These are phyloP conservation scores for Carex littledalei DNA, from an alignment of 176 grass and related monocot species.

Conservation along the genomic window DNA sequence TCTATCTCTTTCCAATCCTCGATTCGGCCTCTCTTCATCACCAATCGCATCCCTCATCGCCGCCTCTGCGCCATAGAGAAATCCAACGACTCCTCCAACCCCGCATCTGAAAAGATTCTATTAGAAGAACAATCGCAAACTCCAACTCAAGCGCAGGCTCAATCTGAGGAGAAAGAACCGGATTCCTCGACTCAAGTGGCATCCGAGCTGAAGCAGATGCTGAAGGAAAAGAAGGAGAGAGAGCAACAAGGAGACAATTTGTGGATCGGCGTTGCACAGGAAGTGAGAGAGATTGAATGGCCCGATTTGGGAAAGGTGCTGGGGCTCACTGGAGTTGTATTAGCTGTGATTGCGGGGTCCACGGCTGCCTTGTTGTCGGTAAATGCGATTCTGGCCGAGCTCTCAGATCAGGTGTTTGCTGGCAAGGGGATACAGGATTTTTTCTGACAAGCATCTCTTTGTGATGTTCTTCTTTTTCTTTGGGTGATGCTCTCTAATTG, in stretches of 20 bases:
- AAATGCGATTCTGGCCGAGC: constrained; percentile 71
- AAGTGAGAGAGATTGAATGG: constrained; percentile 77
- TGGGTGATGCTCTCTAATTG: neutral
- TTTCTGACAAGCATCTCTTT: neutral
- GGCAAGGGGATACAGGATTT: neutral
- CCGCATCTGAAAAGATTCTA: neutral
- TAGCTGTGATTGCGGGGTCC: constrained; percentile 78
- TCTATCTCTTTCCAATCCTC: neutral
- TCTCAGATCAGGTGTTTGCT: constrained; percentile 33
- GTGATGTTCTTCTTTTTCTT: neutral
- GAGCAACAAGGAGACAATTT: constrained; percentile 28
- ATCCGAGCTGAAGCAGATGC: constrained; percentile 75
- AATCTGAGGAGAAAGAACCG: neutral
- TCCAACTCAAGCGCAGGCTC: neutral
- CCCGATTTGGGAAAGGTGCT: constrained; percentile 66
- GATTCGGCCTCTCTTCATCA: neutral
- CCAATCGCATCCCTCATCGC: neutral
- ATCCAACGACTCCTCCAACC: neutral
- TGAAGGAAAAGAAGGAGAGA: constrained; percentile 44
- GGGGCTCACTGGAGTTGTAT: constrained; percentile 75
- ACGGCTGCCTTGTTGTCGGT: constrained; percentile 74
- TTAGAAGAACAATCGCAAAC: neutral
- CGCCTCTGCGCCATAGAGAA: neutral
- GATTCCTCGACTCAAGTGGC: constrained; percentile 34
- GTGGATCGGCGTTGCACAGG: constrained; percentile 50